Percentiles rank a stretch among this genome's conserved stretches.
Conservation (phyloP, 768 basidiomycete genomes). For the Tephrocybe sp. region DNA sequence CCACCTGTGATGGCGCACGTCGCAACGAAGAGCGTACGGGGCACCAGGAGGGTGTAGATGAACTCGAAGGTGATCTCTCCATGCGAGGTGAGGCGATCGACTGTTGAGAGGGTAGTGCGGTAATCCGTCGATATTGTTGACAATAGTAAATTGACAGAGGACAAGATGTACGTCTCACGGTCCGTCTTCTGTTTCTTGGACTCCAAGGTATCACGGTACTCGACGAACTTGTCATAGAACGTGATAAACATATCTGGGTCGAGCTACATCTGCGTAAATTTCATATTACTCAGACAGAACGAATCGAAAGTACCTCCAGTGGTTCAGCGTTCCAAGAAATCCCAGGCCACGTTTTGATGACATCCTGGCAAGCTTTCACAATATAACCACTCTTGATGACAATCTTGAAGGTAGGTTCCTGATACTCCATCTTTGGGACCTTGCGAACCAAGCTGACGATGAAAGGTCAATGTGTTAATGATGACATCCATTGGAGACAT, state of each 20-base stretch:
- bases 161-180: constrained; percentile 41
- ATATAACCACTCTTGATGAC: constrained; percentile 61
- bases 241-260: constrained; percentile 58
- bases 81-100: constrained; percentile 49
- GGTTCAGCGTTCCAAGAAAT: constrained; percentile 63
- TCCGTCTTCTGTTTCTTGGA: constrained; percentile 36
- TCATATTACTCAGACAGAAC: too few species aligned
- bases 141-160: constrained; percentile 50
- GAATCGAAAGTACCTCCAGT: constrained; percentile 51
- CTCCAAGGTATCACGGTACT: constrained; percentile 40
- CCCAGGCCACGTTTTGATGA: constrained; percentile 57
- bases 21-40: constrained; percentile 49
- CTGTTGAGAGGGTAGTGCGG: constrained; percentile 42
- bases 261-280: too few species aligned
- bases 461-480: background rate
- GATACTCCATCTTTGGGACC: constrained; percentile 37
- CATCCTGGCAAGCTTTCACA: constrained; percentile 55
- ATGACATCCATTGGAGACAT: background rate
- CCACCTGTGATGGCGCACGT: constrained; percentile 54
- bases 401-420: constrained; percentile 48
- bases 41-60: constrained; percentile 56
- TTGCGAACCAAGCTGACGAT: constrained; percentile 49
- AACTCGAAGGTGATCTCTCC: constrained; percentile 59
- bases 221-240: constrained; percentile 46
- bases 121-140: constrained; percentile 51